Evolutionary conservation across 306 rosid species (phyloP), one percentile per base, ranked within the genome.

Genomic region (Medicago lupulina): DNA sequence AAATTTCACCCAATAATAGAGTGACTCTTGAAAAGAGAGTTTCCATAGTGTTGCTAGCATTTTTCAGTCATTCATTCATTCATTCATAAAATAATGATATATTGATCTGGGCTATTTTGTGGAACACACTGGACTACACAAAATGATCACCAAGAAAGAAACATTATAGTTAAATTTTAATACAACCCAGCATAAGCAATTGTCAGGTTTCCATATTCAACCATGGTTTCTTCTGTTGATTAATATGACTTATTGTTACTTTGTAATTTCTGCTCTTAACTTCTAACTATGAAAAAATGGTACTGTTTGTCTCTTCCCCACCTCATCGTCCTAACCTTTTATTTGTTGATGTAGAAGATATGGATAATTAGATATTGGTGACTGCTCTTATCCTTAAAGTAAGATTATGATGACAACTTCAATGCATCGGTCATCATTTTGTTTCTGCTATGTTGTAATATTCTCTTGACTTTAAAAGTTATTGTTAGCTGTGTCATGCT

Each of bases 331-430:
- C 47, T 28, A 28, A 62, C 59, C 44, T 59, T 43, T 57, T 58
- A 69, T 58, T 77, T 77, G 50, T 58, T 77, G 50, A 43, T 68
- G 76, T 13, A 55, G 28, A 69, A 58, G 76, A 68, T 58, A 23
- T 58, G 43, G 36, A 68, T 44, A 55, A 21, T 17, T 77, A 57
- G 70, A 68, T 28, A 28, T 28, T 28, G 31, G 3, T 3, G 4
- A 28, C 31, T 28, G 31, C 4, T 28, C 31, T 3, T 28, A 28
- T 28, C 31, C 31, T 28, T 28, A 4, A 28, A 28, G 3, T 28
- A 28, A 28, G 31, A 28, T 28, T 4, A 28, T 0, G 31, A 28
- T 28, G 31, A 3, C 31, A 3, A 28, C 4, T 3, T 3, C 31
- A 3, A 28, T 28, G 31, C 31, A 28, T 28, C 0, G 4, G 31